phyloP scores from a whole-genome alignment of 108 stramenopile genomes.

The Poteriospumella lacustris region DNA sequence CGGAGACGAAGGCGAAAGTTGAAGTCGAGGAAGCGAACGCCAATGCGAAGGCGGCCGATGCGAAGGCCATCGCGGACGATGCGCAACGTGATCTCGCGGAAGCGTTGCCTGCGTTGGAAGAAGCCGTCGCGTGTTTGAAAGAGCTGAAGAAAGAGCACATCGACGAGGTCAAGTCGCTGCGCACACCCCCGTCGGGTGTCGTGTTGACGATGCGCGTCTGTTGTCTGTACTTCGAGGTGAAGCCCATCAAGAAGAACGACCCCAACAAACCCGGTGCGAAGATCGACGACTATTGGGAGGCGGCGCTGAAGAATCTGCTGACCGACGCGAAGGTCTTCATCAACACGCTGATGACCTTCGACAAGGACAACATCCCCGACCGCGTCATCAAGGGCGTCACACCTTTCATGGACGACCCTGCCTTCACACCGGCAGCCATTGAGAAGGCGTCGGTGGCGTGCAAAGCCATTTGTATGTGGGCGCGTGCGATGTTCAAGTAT shows the following conservation, averaged over 20 bases:
- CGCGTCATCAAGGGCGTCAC: constrained; percentile 48
- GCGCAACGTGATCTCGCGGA: constrained; percentile 58
- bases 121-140: constrained; percentile 54
- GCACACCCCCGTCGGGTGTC: constrained; percentile 54
- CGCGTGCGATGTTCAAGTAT: constrained; percentile 63
- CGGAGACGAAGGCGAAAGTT: constrained; percentile 47
- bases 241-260: constrained; percentile 55
- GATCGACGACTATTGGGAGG: constrained; percentile 47
- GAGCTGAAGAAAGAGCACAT: constrained; percentile 57
- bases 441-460: constrained; percentile 58
- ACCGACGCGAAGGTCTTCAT: constrained; percentile 50
- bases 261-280: constrained; percentile 52
- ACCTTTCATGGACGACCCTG: constrained; percentile 53
- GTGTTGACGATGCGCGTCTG: constrained; percentile 57
- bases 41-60: constrained; percentile 47
- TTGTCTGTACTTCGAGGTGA: constrained; percentile 55
- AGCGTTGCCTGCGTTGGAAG: constrained; percentile 57
- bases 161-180: constrained; percentile 56
- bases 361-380: constrained; percentile 65
- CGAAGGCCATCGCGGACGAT: constrained; percentile 59
- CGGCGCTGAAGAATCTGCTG: constrained; percentile 49
- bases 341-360: constrained; percentile 50
- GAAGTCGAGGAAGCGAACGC: constrained; percentile 53
- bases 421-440: constrained; percentile 55
- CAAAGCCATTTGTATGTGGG: constrained; percentile 66